Base-by-base conservation (phyloP, 768 basidiomycete genomes). In the Suillus spraguei region DNA sequence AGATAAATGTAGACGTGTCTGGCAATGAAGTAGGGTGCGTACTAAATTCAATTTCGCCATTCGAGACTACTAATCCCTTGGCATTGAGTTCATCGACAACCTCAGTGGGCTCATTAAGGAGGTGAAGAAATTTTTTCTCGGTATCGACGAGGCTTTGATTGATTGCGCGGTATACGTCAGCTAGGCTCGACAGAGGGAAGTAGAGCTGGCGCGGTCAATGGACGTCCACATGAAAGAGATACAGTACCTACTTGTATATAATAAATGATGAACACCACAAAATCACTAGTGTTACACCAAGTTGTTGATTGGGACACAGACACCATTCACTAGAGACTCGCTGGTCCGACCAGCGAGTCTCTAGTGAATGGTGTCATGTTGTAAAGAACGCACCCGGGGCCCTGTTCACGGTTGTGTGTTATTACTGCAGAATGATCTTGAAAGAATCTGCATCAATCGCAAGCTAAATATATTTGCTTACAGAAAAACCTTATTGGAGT, bases 41-140 rank as follows among this genome's bases (percentile, higher is more conserved):
- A 92, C 92, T 89, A 72, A 98, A 97, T 72, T 92, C 93, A 70
- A 98, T 91, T 72, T 90, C 87, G 5, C 95, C 89, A 60, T 87
- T 82, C 17, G 85, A 77, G 9, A 94, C 83, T 53, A 89, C 78
- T 28, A 97, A 82, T 56, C 92, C 87, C 44, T 44, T 36, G 9
- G 10, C 89, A 88, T 71, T 85, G 84, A 88, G 89, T 72, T 85
- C 85, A 74, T 97, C 94, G 66, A 89, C 86, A 65, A 98, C 85
- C 64, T 96, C 95, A 0, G 85, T 89, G 1, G 91, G 87, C 71
- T 96, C 91, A 64, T 87, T 85, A 6, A 99, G 81, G 17, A 95
- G 81, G 62, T 89, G 80, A 52, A 97, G 28, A 2, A 28, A 28
- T 28, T 28, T 81, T 70, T 87, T 90, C 74, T 97, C 94, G 7